phyloP scores from a whole-genome alignment of 1,284 basidiomycete species.

The Microbotryomycetes sp. region DNA sequence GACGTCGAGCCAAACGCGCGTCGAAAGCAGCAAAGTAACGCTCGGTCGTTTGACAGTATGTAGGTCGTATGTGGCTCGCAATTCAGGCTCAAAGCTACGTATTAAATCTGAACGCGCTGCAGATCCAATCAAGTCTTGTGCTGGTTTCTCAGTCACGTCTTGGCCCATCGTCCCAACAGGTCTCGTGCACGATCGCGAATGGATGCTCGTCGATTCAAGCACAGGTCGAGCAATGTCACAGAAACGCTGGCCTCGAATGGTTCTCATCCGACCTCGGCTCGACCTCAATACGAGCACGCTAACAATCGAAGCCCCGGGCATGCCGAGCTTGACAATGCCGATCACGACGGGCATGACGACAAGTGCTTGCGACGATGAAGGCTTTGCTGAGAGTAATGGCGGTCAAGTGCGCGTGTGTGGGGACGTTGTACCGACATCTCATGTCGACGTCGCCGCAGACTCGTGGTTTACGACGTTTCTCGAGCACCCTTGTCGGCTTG shows the following conservation, averaged over 20 bases:
- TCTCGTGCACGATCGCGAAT: constrained; percentile 26
- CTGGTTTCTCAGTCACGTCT: constrained; percentile 1
- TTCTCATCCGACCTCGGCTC: constrained; percentile 20
- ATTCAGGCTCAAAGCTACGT: too few species aligned
- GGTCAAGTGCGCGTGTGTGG: constrained; percentile 10
- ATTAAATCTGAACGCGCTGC: neutral
- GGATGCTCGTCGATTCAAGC: constrained; percentile 24
- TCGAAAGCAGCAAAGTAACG: neutral
- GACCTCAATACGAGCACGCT: neutral
- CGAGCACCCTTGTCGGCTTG: constrained; percentile 7
- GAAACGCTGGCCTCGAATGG: constrained; percentile 28
- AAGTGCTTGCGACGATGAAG: neutral
- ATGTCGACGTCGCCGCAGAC: constrained; percentile 7
- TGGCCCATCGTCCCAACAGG: constrained; percentile 24
- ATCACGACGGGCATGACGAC: constrained; percentile 1
- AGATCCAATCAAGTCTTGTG: constrained; percentile 33
- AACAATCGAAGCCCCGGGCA: constrained; percentile 9
- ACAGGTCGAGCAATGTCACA: constrained; percentile 20
- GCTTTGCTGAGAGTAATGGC: neutral
- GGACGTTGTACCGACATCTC: neutral
- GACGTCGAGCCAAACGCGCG: neutral
- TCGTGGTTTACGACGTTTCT: constrained; percentile 19
- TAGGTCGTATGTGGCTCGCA: neutral
- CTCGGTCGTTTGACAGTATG: constrained; percentile 14
- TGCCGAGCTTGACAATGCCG: constrained; percentile 9